A percentile compares a stretch with the other conserved stretches of the same genome.
Conservation (phyloP, 805 yeast genomes). For the Yamadazyma kitorensis region DNA sequence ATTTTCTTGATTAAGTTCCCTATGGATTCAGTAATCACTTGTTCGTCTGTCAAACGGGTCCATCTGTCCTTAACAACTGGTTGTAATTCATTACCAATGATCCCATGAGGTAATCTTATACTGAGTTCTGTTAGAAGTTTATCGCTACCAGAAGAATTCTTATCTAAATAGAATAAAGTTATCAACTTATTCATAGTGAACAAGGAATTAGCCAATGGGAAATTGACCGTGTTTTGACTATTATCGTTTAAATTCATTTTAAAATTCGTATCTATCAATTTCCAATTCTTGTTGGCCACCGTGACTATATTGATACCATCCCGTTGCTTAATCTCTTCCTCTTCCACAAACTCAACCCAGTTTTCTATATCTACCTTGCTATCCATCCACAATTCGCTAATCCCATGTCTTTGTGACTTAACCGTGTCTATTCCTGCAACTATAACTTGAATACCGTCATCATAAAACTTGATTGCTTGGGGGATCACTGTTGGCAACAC, state of each 20-base stretch:
- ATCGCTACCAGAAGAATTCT: slow-evolving; percentile 4
- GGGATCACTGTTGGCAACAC: slow-evolving; percentile 29
- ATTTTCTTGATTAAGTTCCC: slow-evolving; percentile 62
- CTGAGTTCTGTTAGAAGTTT: slow-evolving; percentile 3
- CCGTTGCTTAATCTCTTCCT: slow-evolving; percentile 24
- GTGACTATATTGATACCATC: slow-evolving; percentile 35
- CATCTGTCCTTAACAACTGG: slow-evolving; percentile 23
- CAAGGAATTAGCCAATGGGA: slow-evolving; percentile 38
- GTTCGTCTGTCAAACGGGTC: slow-evolving; percentile 30
- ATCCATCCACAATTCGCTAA: slow-evolving; percentile 39
- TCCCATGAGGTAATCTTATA: slow-evolving; percentile 2
- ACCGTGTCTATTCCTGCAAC: slow-evolving; percentile 42
- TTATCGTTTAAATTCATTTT: slow-evolving; percentile 15
- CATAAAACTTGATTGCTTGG: slow-evolving; percentile 24
- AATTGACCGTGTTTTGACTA: slow-evolving; percentile 15
- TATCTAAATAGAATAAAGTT: slow-evolving; percentile 34
- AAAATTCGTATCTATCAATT: slow-evolving; percentile 24
- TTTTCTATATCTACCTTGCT: slow-evolving; percentile 3
- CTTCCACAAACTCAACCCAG: slow-evolving; percentile 21
- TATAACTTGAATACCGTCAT: slow-evolving; percentile 29
- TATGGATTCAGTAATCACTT: slow-evolving; percentile 46
- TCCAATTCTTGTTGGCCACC: slow-evolving; percentile 38
- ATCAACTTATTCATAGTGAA: slow-evolving; percentile 33
- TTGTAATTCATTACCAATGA: background rate
- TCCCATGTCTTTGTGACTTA: slow-evolving; percentile 30